Evolutionary conservation across 2,329 filamentous ascomycete genomes (phyloP).

Genomic region (Xylariaceae sp.): DNA sequence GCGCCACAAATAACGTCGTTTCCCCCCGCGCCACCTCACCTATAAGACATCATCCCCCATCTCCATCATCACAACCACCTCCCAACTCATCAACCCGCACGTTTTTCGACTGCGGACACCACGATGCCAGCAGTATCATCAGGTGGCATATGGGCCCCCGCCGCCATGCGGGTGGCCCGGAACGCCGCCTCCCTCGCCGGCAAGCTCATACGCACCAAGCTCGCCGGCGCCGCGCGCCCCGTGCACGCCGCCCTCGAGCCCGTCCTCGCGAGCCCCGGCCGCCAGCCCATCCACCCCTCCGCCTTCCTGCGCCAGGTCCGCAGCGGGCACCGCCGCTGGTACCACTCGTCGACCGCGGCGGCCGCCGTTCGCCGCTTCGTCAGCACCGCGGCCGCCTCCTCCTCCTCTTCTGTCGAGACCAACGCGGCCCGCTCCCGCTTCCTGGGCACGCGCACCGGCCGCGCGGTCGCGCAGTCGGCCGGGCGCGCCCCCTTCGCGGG

Average conservation of each 20-base stretch:
- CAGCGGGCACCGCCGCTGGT: conserved; percentile 42
- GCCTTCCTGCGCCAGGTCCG: conserved; percentile 44
- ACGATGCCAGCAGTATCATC: conserved; percentile 44
- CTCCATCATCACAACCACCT: conserved; percentile 6
- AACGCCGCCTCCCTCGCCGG: conserved; percentile 43
- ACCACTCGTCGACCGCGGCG: conserved; percentile 35
- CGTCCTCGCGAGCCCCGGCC: conserved; percentile 34
- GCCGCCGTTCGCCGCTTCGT: conserved; percentile 44
- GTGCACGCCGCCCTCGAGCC: conserved; percentile 40
- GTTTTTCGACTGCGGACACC: too few relatives aligned
- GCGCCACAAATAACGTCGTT: conserved; percentile 5
- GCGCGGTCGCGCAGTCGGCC: conserved; percentile 53
- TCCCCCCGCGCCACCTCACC: background rate
- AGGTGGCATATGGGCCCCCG: conserved; percentile 51
- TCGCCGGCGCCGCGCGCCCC: conserved; percentile 37
- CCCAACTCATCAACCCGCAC: conserved; percentile 5
- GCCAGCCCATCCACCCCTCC: conserved; percentile 45
- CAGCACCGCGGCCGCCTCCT: conserved; percentile 29
- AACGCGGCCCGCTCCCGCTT: conserved; percentile 44
- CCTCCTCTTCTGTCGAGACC: conserved; percentile 33
- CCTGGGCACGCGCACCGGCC: conserved; percentile 40
- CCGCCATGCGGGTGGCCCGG: conserved; percentile 47
- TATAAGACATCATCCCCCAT: too few relatives aligned
- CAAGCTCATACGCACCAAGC: conserved; percentile 42
- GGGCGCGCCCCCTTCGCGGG: conserved; percentile 79